These are phyloP conservation scores for Amanita rimosa DNA, from an alignment of 768 basidiomycete species.

Conservation along the genomic window DNA sequence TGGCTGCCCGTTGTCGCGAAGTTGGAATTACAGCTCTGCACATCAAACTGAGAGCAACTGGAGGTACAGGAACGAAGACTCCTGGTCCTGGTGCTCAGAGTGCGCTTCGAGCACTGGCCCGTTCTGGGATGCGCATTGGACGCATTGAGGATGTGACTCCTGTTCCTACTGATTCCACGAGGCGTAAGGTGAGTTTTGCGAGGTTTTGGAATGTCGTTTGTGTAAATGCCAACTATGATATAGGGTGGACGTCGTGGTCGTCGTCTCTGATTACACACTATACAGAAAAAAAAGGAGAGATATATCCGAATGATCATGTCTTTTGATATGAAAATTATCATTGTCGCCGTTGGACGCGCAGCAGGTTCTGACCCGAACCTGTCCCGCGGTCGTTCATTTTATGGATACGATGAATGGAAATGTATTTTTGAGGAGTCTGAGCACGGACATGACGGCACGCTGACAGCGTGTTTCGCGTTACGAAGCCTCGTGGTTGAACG, in stretches of 20 bases:
- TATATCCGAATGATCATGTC: conserved; percentile 12
- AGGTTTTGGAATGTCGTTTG: too few species aligned
- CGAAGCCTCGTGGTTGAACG: too few species aligned
- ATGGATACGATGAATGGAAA: not conserved
- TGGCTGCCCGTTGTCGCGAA: conserved; percentile 92
- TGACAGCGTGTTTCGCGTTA: too few species aligned
- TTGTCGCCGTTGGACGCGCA: conserved; percentile 88
- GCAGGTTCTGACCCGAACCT: conserved; percentile 45
- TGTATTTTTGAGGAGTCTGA: too few species aligned
- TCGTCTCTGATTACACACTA: conserved; percentile 57
- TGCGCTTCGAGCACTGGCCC: conserved; percentile 94
- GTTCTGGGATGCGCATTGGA: conserved; percentile 96
- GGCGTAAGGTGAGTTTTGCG: conserved; percentile 68
- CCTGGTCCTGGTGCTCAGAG: conserved; percentile 98
- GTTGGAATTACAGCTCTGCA: conserved; percentile 98
- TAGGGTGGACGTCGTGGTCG: conserved; percentile 99
- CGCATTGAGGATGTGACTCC: conserved; percentile 98
- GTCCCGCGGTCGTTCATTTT: conserved; percentile 67
- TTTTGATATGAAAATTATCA: conserved; percentile 20
- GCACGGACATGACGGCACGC: too few species aligned
- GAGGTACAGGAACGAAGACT: conserved; percentile 97
- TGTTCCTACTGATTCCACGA: conserved; percentile 92
- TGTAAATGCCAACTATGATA: too few species aligned
- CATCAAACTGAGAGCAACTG: conserved; percentile 98
- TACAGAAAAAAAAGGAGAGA: too few species aligned